A percentile compares a stretch with the other conserved stretches of the same genome.
Conservation (phyloP, 768 basidiomycete genomes). For the Sarcodon sp. region DNA sequence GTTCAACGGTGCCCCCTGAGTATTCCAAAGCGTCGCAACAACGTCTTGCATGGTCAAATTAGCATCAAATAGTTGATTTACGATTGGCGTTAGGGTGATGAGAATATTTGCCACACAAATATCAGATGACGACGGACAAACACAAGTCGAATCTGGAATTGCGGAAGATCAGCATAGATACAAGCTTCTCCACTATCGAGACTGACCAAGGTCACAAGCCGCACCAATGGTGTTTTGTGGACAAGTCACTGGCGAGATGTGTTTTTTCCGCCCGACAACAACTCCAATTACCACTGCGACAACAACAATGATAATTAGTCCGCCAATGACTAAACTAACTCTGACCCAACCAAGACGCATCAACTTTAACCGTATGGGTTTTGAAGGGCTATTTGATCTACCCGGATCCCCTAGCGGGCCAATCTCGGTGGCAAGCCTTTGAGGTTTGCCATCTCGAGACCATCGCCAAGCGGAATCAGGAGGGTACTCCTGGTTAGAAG, state of each 20-base stretch:
- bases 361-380: no score
- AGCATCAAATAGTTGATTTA: constrained; percentile 33
- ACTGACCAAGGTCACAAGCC: constrained; percentile 44
- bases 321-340: constrained; percentile 5
- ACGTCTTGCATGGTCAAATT: constrained; percentile 32
- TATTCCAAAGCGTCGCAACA: constrained; percentile 36
- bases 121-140: constrained; percentile 32
- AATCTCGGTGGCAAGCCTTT: no score
- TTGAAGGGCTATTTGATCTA: no score
- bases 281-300: constrained; percentile 34
- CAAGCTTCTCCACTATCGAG: neutral
- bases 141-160: constrained; percentile 42
- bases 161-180: constrained; percentile 2
- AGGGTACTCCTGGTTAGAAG: neutral
- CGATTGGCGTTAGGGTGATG: constrained; percentile 30
- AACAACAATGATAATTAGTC: constrained; percentile 17
- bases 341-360: constrained; percentile 1
- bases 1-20: constrained; percentile 28
- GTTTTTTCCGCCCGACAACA: constrained; percentile 18
- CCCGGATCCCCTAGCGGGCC: no score
- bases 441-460: constrained; percentile 6
- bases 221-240: constrained; percentile 31
- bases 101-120: constrained; percentile 38
- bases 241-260: constrained; percentile 18
- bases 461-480: constrained; percentile 3